Evolutionary conservation across 495 filamentous ascomycete species (phyloP).

Genomic region (Aspergillus ellipticus): DNA sequence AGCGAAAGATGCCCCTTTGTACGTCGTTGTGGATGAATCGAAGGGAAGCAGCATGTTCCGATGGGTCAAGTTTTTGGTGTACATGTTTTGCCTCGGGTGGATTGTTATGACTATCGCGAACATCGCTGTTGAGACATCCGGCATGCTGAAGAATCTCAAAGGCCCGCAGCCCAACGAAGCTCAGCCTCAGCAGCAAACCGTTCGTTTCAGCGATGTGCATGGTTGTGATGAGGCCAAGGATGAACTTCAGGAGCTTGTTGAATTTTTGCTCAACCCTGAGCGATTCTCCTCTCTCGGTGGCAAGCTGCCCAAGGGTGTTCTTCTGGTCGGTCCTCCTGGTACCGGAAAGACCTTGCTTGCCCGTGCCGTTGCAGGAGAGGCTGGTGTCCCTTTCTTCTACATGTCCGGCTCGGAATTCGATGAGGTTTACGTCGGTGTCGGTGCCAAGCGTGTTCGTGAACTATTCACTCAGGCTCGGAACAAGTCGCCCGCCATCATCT

Average conservation of each 20-base stretch:
- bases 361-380: conserved; percentile 93
- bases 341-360: conserved; percentile 98
- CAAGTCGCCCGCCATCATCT: conserved; percentile 93
- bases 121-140: conserved; percentile 73
- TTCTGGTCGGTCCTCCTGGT: conserved; percentile 92
- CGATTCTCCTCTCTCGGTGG: conserved; percentile 89
- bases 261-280: conserved; percentile 89
- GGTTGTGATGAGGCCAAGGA: conserved; percentile 98
- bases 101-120: conserved; percentile 69
- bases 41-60: conserved; percentile 73
- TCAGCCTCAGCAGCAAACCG: conserved; percentile 83
- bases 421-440: conserved; percentile 96
- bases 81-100: conserved; percentile 73
- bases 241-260: conserved; percentile 92
- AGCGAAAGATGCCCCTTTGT: conserved; percentile 73
- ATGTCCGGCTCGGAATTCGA: conserved; percentile 99
- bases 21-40: conserved; percentile 95
- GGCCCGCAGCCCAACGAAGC: conserved; percentile 72
- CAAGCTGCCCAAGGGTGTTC: conserved; percentile 93
- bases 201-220: conserved; percentile 90
- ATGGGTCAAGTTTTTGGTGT: conserved; percentile 82
- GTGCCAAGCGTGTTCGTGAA: conserved; percentile 95
- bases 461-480: conserved; percentile 83
- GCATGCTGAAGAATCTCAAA: conserved; percentile 71
- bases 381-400: conserved; percentile 98